Conservation (phyloP, 2,329 filamentous ascomycete genomes). For the Monosporascus sp. region DNA sequence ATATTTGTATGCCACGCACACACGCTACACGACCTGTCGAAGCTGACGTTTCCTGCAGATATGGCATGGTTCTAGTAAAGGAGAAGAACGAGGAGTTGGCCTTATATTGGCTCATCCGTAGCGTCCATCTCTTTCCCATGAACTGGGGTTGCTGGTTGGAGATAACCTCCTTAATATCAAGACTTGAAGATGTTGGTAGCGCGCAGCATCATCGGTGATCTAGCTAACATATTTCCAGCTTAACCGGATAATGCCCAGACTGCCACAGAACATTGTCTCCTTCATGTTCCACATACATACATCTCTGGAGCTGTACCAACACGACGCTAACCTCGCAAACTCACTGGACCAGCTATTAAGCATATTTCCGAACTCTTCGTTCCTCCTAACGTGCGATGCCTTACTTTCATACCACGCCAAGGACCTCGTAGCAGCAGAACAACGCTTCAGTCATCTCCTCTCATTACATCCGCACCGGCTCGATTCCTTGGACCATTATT, state of each 20-base stretch:
- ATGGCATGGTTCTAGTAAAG: constrained; percentile 84
- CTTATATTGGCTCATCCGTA: constrained; percentile 79
- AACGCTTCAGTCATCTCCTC: constrained; percentile 72
- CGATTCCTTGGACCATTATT: constrained; percentile 91
- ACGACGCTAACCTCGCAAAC: constrained; percentile 67
- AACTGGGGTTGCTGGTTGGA: constrained; percentile 98
- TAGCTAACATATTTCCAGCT: constrained; percentile 47
- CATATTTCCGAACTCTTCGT: constrained; percentile 85
- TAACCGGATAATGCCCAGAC: constrained; percentile 62
- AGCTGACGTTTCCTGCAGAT: constrained; percentile 39
- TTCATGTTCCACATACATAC: constrained; percentile 92
- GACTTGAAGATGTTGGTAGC: constrained; percentile 70
- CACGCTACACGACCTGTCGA: not conserved
- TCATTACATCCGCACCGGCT: constrained; percentile 70
- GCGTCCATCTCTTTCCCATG: constrained; percentile 85
- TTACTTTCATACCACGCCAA: constrained; percentile 88
- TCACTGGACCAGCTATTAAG: constrained; percentile 71
- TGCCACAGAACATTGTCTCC: constrained; percentile 87
- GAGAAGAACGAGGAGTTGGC: constrained; percentile 86
- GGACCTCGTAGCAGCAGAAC: constrained; percentile 63
- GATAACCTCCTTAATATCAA: constrained; percentile 73
- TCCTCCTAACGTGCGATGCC: constrained; percentile 84
- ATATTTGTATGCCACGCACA: constrained; percentile 53
- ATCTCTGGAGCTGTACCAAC: constrained; percentile 87
- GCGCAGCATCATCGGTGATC: not conserved